A percentile compares a stretch with the other conserved stretches of the same genome.
These are phyloP conservation scores for Trametes maxima DNA, from an alignment of 768 basidiomycete genomes.

Conservation along the genomic window DNA sequence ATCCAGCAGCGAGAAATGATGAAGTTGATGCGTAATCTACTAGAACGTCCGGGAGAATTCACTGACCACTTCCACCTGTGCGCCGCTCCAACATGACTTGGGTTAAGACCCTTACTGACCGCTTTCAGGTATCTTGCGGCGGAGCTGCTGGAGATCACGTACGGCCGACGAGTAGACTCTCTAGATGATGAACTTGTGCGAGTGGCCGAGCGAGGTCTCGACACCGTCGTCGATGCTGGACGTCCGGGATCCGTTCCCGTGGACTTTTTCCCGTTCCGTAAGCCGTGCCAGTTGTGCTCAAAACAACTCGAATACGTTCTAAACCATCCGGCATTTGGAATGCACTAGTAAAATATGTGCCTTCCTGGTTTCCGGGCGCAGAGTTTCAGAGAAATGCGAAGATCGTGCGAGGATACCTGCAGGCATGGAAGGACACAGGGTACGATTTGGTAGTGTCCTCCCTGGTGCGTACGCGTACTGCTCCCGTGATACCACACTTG, in stretches of 20 bases:
- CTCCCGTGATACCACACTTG: not conserved
- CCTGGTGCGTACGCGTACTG: not conserved
- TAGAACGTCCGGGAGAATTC: conserved; percentile 11
- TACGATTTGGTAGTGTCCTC: conserved; percentile 9
- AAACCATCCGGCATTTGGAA: not conserved
- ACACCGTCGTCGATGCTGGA: not conserved
- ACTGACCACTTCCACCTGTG: conserved; percentile 5
- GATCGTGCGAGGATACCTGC: conserved; percentile 18
- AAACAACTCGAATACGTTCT: not conserved
- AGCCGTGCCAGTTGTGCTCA: not conserved
- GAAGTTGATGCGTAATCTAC: conserved; percentile 15
- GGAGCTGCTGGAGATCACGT: conserved; percentile 6
- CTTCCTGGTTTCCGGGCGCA: conserved; percentile 38
- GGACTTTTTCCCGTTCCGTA: not conserved
- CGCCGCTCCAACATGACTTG: not conserved
- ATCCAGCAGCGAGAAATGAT: conserved; percentile 17
- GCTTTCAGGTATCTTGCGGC: conserved; percentile 28
- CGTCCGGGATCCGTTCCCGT: not conserved
- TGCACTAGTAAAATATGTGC: conserved; percentile 30
- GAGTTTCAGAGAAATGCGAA: conserved; percentile 31
- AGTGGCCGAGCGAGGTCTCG: not conserved
- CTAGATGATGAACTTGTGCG: not conserved
- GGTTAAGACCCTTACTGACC: not conserved
- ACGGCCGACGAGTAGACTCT: not conserved
- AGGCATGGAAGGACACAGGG: conserved; percentile 27